Conservation (phyloP, 371 early-diverging fungal genomes). For the Mucor circinelloides region DNA sequence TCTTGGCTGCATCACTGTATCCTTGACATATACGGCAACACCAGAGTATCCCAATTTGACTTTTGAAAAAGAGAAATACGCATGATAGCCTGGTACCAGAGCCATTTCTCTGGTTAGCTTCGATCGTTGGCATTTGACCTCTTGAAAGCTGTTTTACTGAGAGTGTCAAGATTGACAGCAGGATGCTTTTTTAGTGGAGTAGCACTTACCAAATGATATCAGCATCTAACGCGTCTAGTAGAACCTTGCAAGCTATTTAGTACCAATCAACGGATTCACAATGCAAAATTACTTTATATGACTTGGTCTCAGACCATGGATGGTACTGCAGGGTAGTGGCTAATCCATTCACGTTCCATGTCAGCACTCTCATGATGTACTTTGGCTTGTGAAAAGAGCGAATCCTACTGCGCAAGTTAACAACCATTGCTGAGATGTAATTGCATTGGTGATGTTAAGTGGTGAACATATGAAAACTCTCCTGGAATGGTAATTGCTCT, state of each 20-base stretch:
- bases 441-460: background rate
- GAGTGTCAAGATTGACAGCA: constrained; percentile 13
- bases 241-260: constrained; percentile 27
- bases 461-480: background rate
- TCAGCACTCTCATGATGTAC: constrained; percentile 58
- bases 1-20: constrained; percentile 40
- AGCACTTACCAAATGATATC: constrained; percentile 71
- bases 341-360: constrained; percentile 73
- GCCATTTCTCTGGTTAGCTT: constrained; percentile 65
- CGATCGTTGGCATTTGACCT: constrained; percentile 70
- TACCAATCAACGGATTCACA: background rate
- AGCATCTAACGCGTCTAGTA: constrained; percentile 61
- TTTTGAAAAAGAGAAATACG: constrained; percentile 70
- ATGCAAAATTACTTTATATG: constrained; percentile 49
- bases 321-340: constrained; percentile 60
- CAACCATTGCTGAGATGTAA: background rate
- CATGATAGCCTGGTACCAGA: constrained; percentile 73
- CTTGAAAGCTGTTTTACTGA: constrained; percentile 61
- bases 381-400: background rate
- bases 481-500: background rate
- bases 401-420: background rate
- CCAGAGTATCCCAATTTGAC: constrained; percentile 75
- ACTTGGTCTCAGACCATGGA: constrained; percentile 57
- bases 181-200: background rate
- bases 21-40: constrained; percentile 71